These are phyloP conservation scores for Rhodotorula babjevae DNA, from an alignment of 768 basidiomycete species.

Conservation along the genomic window DNA sequence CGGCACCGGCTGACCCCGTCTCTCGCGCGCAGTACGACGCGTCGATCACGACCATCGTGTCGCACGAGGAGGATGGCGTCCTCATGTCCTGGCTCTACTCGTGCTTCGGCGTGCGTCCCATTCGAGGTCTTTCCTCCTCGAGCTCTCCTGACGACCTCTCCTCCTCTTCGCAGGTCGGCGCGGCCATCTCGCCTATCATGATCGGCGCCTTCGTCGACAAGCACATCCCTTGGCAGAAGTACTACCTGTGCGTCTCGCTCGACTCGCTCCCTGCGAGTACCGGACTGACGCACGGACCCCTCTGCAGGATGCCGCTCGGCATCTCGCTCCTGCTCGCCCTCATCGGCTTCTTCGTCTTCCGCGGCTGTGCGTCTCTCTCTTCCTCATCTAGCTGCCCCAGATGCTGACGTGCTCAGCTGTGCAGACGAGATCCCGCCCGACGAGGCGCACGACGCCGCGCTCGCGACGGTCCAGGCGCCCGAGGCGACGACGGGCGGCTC, in stretches of 20 bases:
- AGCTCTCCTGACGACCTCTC: no score
- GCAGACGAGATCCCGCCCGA: slow-evolving; percentile 30
- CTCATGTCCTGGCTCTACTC: slow-evolving; percentile 31
- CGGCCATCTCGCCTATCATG: slow-evolving; percentile 32
- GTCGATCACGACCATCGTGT: slow-evolving; percentile 25
- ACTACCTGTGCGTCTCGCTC: slow-evolving; percentile 4
- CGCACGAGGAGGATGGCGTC: slow-evolving; percentile 29
- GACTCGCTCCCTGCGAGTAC: no score
- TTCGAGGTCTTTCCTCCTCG: background rate
- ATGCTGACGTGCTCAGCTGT: background rate
- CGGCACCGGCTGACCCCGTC: background rate
- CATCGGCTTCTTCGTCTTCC: slow-evolving; percentile 29
- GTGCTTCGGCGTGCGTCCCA: slow-evolving; percentile 14
- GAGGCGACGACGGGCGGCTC: background rate
- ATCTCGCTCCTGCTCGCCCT: slow-evolving; percentile 25
- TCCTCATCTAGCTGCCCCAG: background rate
- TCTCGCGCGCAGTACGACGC: slow-evolving; percentile 26
- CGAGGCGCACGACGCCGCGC: slow-evolving; percentile 24
- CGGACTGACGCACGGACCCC: no score
- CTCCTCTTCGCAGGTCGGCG: slow-evolving; percentile 24
- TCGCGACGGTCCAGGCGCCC: background rate
- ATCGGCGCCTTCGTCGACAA: slow-evolving; percentile 36
- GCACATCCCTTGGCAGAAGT: slow-evolving; percentile 14
- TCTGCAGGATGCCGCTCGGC: slow-evolving; percentile 9
- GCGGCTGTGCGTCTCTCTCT: slow-evolving; percentile 17